Conservation (phyloP, 225 moss, liverwort and hornwort species). For the Bryum argenteum region DNA sequence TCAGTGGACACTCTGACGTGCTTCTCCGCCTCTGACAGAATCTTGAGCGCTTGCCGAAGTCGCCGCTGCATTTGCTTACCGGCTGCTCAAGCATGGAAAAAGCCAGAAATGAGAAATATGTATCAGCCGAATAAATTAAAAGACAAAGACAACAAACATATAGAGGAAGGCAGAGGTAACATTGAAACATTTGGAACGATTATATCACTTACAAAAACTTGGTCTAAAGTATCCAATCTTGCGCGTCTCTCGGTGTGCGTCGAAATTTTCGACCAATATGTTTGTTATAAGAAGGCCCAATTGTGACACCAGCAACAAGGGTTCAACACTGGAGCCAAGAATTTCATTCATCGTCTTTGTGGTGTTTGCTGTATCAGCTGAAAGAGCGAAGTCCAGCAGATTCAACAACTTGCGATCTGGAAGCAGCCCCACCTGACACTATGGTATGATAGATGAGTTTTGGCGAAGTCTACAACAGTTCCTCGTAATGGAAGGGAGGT, state of each 20-base stretch:
- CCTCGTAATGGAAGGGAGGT: background rate
- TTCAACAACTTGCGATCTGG: constrained; percentile 65
- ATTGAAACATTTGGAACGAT: background rate
- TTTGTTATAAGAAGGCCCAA: constrained; percentile 76
- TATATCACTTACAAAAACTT: constrained; percentile 25
- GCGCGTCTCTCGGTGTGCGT: constrained; percentile 53
- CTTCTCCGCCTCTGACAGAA: constrained; percentile 77
- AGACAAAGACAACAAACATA: background rate
- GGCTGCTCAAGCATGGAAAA: constrained; percentile 34
- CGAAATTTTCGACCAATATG: constrained; percentile 67
- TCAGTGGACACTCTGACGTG: constrained; percentile 66
- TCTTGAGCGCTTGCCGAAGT: constrained; percentile 67
- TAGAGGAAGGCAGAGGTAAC: background rate
- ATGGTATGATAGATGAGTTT: constrained; percentile 5
- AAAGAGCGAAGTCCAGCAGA: constrained; percentile 71
- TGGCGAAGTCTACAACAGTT: background rate
- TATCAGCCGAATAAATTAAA: background rate
- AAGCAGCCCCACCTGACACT: constrained; percentile 64
- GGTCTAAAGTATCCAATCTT: constrained; percentile 34
- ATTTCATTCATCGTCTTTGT: constrained; percentile 71
- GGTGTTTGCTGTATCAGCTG: constrained; percentile 69
- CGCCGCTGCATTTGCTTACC: constrained; percentile 64
- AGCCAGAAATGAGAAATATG: constrained; percentile 13
- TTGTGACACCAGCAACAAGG: constrained; percentile 70
- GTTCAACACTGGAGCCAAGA: constrained; percentile 69